A percentile compares a stretch with the other conserved stretches of the same genome.
These are phyloP conservation scores for Penicillium crystallinum DNA, from an alignment of 495 filamentous ascomycete genomes.

Conservation along the genomic window DNA sequence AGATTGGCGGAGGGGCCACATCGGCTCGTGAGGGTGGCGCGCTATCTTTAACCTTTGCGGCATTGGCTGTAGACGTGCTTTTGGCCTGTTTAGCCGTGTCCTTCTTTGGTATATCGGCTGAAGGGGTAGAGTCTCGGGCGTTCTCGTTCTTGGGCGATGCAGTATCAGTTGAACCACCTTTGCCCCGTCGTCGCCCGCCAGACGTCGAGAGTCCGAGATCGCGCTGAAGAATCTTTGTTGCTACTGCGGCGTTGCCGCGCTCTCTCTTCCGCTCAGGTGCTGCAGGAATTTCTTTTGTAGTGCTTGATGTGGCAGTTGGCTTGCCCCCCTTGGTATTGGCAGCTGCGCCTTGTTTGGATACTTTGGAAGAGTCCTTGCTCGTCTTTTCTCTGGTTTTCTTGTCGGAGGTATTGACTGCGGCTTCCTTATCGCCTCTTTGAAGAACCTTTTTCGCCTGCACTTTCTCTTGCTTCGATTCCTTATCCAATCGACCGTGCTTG, in stretches of 20 bases:
- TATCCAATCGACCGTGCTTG: constrained; percentile 55
- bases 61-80: constrained; percentile 12
- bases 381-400: constrained; percentile 55
- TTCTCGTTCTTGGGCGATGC: constrained; percentile 26
- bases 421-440: constrained; percentile 43
- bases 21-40: constrained; percentile 24
- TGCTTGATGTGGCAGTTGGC: constrained; percentile 24
- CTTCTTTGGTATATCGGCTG: constrained; percentile 33
- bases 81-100: constrained; percentile 28
- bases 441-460: constrained; percentile 47
- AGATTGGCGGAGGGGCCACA: constrained; percentile 22
- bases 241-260: constrained; percentile 67
- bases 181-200: constrained; percentile 42
- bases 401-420: constrained; percentile 29
- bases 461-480: constrained; percentile 56
- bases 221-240: constrained; percentile 81
- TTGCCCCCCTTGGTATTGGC: constrained; percentile 28
- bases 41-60: constrained; percentile 23
- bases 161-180: constrained; percentile 27
- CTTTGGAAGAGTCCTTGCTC: constrained; percentile 70
- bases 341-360: constrained; percentile 61
- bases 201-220: constrained; percentile 78
- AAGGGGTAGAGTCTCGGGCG: constrained; percentile 22
- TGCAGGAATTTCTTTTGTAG: constrained; percentile 30
- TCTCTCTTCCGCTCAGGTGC: constrained; percentile 51